Evolutionary conservation across 345 rosid species (phyloP).

Genomic region (Gynandropsis gynandra): DNA sequence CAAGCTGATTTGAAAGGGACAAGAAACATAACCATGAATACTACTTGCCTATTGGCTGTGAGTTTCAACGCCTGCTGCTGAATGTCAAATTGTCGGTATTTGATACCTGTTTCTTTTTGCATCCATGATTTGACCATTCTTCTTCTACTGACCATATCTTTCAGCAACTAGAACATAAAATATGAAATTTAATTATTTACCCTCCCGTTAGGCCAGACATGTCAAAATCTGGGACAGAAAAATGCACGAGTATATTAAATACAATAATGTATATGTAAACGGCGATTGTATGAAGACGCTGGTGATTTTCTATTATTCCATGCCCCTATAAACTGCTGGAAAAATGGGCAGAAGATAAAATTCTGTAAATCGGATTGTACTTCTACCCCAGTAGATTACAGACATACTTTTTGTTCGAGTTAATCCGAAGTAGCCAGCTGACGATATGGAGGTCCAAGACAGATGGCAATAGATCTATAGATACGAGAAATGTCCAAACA

Average conservation of each 20-base stretch:
- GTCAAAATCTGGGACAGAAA: constrained; percentile 15
- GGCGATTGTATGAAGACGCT: neutral
- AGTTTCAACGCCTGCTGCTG: constrained; percentile 97
- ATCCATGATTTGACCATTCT: constrained; percentile 77
- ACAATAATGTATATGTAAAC: no score
- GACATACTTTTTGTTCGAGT: no score
- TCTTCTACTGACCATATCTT: constrained; percentile 80
- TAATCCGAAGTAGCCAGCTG: no score
- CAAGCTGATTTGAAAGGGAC: constrained; percentile 10
- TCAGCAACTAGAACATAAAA: constrained; percentile 61
- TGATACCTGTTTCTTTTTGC: constrained; percentile 75
- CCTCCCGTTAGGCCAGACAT: constrained; percentile 1
- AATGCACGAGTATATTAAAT: no score
- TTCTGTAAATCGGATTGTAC: no score
- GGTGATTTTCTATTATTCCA: constrained; percentile 1
- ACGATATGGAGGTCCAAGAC: neutral
- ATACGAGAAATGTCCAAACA: constrained; percentile 2
- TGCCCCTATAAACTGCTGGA: no score
- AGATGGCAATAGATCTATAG: neutral
- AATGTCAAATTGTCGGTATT: constrained; percentile 82
- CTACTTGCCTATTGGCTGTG: constrained; percentile 83
- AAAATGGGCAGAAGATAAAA: no score
- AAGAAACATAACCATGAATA: constrained; percentile 15
- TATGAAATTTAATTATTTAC: constrained; percentile 16
- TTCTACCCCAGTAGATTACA: no score